Percentiles rank a stretch among this genome's conserved stretches.
phyloP scores from a whole-genome alignment of 768 basidiomycete genomes.

The Rhizopogon vinicolor region DNA sequence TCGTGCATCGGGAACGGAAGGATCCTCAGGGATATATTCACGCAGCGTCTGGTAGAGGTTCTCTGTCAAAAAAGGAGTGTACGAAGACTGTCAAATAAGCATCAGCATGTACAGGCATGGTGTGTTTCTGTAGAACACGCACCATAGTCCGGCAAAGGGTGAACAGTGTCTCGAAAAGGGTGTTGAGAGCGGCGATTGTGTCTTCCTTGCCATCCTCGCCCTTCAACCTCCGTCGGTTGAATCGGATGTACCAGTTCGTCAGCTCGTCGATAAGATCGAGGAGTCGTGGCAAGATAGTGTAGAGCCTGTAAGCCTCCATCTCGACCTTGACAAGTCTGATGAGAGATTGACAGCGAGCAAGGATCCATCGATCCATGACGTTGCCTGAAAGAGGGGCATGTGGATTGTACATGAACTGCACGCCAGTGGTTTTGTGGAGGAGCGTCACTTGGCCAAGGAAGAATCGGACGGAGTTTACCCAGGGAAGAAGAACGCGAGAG shows the following conservation, averaged over 20 bases:
- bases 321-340: constrained; percentile 89
- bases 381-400: constrained; percentile 80
- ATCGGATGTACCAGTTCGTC: constrained; percentile 99
- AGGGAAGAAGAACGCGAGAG: constrained; percentile 93
- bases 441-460: constrained; percentile 93
- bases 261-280: constrained; percentile 92
- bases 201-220: constrained; percentile 91
- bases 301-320: constrained; percentile 96
- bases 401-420: constrained; percentile 84
- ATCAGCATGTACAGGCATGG: background rate
- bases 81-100: constrained; percentile 67
- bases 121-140: constrained; percentile 17
- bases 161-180: constrained; percentile 91
- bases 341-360: constrained; percentile 96
- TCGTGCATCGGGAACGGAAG: constrained; percentile 69
- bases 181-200: constrained; percentile 84
- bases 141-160: constrained; percentile 97
- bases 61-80: constrained; percentile 97
- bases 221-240: constrained; percentile 94
- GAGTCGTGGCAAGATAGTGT: constrained; percentile 94
- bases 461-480: constrained; percentile 99
- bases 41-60: constrained; percentile 91
- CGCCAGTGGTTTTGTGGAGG: constrained; percentile 72
- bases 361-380: constrained; percentile 98
- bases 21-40: constrained; percentile 77